phyloP scores from a whole-genome alignment of 2,329 filamentous ascomycete genomes.

The Curvularia spicifera region DNA sequence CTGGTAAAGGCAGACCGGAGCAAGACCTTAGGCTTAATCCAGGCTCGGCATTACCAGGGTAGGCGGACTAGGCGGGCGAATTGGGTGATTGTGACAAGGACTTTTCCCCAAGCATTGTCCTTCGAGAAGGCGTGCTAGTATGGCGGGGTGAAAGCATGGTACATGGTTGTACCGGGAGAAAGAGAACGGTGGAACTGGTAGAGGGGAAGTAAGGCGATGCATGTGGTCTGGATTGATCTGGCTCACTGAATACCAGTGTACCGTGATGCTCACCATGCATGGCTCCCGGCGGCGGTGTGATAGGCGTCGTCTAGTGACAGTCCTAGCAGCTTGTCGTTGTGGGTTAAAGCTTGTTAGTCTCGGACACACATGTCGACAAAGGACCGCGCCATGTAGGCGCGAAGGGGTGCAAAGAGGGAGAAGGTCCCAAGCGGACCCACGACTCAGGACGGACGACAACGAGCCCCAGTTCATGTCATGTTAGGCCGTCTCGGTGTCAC shows the following conservation, averaged over 20 bases:
- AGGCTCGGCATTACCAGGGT: conserved; percentile 26
- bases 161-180: conserved; percentile 16
- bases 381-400: conserved; percentile 22
- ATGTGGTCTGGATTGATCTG: conserved; percentile 34
- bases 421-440: conserved; percentile 15
- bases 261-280: conserved; percentile 24
- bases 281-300: conserved; percentile 30
- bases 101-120: conserved; percentile 28
- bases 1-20: conserved; percentile 6
- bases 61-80: conserved; percentile 21
- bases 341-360: conserved; percentile 13
- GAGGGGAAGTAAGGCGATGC: conserved; percentile 15
- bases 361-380: conserved; percentile 28
- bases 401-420: conserved; percentile 15
- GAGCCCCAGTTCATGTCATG: conserved; percentile 18
- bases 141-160: conserved; percentile 6
- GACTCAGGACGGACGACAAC: conserved; percentile 19
- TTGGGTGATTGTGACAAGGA: conserved; percentile 28
- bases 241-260: conserved; percentile 14
- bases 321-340: conserved; percentile 26
- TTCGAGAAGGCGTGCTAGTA: conserved; percentile 39
- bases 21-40: conserved; percentile 47
- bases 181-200: conserved; percentile 8
- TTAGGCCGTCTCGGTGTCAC: conserved; percentile 13
- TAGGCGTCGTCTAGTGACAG: conserved; percentile 11